phyloP scores from a whole-genome alignment of 257 asterid species.

The Solanum dulcamara region DNA sequence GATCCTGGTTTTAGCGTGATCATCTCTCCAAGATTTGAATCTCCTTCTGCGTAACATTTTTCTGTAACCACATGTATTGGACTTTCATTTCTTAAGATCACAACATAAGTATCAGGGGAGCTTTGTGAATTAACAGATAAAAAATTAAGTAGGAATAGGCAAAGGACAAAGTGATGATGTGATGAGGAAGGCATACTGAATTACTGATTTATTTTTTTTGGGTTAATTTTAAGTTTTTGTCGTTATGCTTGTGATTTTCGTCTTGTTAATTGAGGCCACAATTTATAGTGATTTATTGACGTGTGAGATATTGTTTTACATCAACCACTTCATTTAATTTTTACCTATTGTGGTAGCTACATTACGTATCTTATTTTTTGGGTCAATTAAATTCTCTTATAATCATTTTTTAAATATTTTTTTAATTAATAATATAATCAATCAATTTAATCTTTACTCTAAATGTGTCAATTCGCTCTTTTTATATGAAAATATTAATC shows the following conservation, averaged over 20 bases:
- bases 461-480: too few relatives aligned
- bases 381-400: too few relatives aligned
- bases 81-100: not conserved
- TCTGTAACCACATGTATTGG: not conserved
- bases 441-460: too few relatives aligned
- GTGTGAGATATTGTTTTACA: not conserved
- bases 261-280: not conserved
- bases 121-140: not conserved
- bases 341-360: not conserved
- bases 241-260: not conserved
- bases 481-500: too few relatives aligned
- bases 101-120: not conserved
- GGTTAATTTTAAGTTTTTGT: not conserved
- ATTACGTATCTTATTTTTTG: too few relatives aligned
- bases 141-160: not conserved
- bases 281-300: not conserved
- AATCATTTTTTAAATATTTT: too few relatives aligned
- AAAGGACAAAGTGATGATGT: not conserved
- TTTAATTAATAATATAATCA: too few relatives aligned
- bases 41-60: not conserved
- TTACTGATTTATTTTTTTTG: not conserved
- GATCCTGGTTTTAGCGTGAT: not conserved
- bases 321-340: not conserved
- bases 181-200: not conserved
- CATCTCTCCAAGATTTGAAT: too few relatives aligned